Conservation (phyloP, 257 asterid species). For the Euphrasia confusa region DNA sequence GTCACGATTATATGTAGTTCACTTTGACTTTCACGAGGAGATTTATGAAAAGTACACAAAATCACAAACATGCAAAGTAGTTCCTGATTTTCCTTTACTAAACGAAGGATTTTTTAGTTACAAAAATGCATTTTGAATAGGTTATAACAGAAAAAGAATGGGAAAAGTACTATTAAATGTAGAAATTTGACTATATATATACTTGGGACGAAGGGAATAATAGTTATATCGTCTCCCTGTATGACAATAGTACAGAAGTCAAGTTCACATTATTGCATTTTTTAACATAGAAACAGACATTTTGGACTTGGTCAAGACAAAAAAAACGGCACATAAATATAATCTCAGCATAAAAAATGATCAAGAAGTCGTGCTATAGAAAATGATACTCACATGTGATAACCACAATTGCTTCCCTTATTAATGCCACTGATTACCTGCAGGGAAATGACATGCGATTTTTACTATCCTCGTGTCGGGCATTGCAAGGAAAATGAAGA, state of each 20-base stretch:
- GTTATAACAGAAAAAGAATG: not conserved
- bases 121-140: not conserved
- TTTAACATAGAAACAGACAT: slow-evolving; percentile 10
- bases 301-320: not conserved
- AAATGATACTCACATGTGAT: slow-evolving; percentile 55
- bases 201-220: no score
- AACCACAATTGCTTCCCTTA: slow-evolving; percentile 85
- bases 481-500: slow-evolving; percentile 16
- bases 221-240: no score
- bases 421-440: slow-evolving; percentile 88
- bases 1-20: not conserved
- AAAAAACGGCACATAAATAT: not conserved
- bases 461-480: not conserved
- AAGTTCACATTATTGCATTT: slow-evolving; percentile 12
- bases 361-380: slow-evolving; percentile 17
- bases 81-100: not conserved
- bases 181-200: no score
- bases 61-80: not conserved
- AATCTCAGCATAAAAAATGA: slow-evolving; percentile 4
- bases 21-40: not conserved
- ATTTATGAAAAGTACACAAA: not conserved
- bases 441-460: slow-evolving; percentile 23
- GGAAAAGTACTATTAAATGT: not conserved
- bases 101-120: no score
- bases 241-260: not conserved